phyloP scores from a whole-genome alignment of 106 monocot genomes.

The Dendrobium nobile region DNA sequence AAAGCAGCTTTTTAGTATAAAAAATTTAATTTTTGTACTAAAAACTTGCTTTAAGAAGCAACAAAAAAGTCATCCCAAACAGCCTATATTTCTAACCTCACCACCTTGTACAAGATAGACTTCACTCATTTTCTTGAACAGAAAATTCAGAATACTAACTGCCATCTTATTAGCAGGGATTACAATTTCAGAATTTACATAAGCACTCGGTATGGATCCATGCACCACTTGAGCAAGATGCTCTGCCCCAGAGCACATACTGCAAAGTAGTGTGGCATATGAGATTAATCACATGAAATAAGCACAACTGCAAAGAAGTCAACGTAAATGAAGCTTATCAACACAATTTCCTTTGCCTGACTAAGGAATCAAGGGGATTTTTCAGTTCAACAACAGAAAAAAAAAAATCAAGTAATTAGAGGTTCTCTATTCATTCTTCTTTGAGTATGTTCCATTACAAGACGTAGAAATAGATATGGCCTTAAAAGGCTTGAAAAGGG shows the following conservation, averaged over 20 bases:
- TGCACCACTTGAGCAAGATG: conserved; percentile 52
- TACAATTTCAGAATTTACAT: conserved; percentile 33
- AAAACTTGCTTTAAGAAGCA: no score
- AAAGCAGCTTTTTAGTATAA: no score
- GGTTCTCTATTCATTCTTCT: not conserved
- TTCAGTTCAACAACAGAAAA: not conserved
- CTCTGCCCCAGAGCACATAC: conserved; percentile 76
- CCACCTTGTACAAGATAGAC: conserved; percentile 75
- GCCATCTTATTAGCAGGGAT: conserved; percentile 41
- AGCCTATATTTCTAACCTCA: conserved; percentile 53
- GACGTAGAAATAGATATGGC: not conserved
- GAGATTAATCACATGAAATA: conserved; percentile 6
- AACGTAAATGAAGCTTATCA: not conserved
- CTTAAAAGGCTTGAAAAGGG: not conserved
- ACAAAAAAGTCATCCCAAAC: no score
- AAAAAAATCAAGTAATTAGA: not conserved
- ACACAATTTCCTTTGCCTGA: not conserved
- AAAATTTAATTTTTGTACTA: no score
- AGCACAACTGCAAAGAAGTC: not conserved
- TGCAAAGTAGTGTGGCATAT: conserved; percentile 24
- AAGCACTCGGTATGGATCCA: conserved; percentile 51
- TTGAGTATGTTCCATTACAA: not conserved
- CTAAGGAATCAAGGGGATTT: not conserved
- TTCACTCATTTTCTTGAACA: conserved; percentile 70
- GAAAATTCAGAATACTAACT: conserved; percentile 67